A percentile compares a stretch with the other conserved stretches of the same genome.
These are phyloP conservation scores for Conringia planisiliqua DNA, from an alignment of 345 rosid species.

Conservation along the genomic window DNA sequence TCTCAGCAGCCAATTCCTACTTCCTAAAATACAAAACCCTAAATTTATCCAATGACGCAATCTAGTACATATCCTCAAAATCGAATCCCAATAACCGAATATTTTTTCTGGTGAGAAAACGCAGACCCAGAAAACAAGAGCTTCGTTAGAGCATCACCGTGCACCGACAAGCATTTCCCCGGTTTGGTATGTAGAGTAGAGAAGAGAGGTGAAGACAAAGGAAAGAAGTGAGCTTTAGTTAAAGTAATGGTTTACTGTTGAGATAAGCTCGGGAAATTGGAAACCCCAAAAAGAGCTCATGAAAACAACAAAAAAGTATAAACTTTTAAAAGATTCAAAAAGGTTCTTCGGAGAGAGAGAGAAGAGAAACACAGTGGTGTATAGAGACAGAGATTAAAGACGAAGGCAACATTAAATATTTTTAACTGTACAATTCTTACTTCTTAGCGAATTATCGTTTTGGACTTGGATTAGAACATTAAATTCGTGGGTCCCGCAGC, in stretches of 20 bases:
- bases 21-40: slow-evolving; percentile 19
- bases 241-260: slow-evolving; percentile 5
- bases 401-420: slow-evolving; percentile 24
- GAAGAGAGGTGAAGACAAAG: slow-evolving; percentile 1
- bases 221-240: slow-evolving; percentile 23
- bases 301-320: neutral
- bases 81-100: neutral
- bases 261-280: slow-evolving; percentile 24
- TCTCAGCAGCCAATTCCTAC: neutral
- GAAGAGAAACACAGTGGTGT: slow-evolving; percentile 11
- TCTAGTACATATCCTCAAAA: neutral
- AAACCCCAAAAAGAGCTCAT: slow-evolving; percentile 24
- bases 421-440: neutral
- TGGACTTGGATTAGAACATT: slow-evolving; percentile 24
- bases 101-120: neutral
- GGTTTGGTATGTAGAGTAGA: slow-evolving; percentile 1
- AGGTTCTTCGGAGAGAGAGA: slow-evolving; percentile 13
- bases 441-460: slow-evolving; percentile 18
- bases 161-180: slow-evolving; percentile 23
- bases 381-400: slow-evolving; percentile 33
- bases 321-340: slow-evolving; percentile 27
- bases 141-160: slow-evolving; percentile 1
- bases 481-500: slow-evolving; percentile 8
- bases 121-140: slow-evolving; percentile 8
- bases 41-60: neutral